These are phyloP conservation scores for Cyclostephanos invisitatus DNA, from an alignment of 108 stramenopile genomes.

Conservation along the genomic window DNA sequence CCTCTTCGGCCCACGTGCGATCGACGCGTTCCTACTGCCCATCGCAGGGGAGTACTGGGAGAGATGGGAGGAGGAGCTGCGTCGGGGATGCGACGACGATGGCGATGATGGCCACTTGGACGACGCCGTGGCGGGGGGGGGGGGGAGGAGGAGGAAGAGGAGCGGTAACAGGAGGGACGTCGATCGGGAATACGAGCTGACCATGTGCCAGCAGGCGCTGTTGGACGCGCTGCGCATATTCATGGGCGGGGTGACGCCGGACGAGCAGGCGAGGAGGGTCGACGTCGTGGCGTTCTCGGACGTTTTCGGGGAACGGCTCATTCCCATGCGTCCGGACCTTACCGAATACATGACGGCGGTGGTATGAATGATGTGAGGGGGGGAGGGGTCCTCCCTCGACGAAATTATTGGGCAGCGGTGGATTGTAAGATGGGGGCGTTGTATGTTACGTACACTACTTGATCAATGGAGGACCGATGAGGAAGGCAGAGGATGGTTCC, in stretches of 20 bases:
- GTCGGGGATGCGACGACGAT: neutral
- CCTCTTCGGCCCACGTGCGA: conserved; percentile 73
- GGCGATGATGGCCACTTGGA: neutral
- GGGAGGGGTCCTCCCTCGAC: no score
- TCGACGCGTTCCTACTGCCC: conserved; percentile 83
- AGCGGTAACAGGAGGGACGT: conserved; percentile 22
- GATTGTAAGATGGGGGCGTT: no score
- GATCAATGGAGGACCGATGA: no score
- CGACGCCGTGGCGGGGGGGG: neutral
- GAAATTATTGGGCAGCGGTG: no score
- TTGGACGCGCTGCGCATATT: conserved; percentile 66
- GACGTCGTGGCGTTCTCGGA: conserved; percentile 58
- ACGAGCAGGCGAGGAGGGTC: conserved; percentile 53
- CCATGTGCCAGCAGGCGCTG: conserved; percentile 73
- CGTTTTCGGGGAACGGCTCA: conserved; percentile 70
- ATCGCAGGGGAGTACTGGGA: conserved; percentile 69
- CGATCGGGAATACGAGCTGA: conserved; percentile 53
- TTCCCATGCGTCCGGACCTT: conserved; percentile 55
- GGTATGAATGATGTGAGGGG: conserved; percentile 39
- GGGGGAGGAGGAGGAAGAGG: neutral
- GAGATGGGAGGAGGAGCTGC: conserved; percentile 55
- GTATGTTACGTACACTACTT: no score
- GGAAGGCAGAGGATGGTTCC: no score
- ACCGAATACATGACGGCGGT: conserved; percentile 59
- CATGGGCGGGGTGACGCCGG: conserved; percentile 34